Evolutionary conservation across 768 basidiomycete species (phyloP), one percentile per base, ranked within the genome.

Genomic region (Suillus subaureus): DNA sequence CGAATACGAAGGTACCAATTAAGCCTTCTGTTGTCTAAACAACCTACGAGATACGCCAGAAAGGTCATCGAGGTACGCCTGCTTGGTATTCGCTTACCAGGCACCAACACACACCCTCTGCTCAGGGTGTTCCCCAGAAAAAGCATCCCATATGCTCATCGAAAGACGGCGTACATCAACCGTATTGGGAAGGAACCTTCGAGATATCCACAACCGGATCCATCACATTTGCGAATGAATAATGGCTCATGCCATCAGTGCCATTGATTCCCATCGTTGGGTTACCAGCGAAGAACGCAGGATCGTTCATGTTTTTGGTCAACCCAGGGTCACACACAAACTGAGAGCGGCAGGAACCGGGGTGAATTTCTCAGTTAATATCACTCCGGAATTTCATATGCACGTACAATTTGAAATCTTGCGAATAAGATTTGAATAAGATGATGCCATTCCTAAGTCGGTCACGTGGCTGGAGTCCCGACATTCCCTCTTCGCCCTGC

Each of bases 161-260:
- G 43, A 81, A 74, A 40, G 73, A 55, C 61, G 83, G 81, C 63
- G 79, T 63, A 6, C 62, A 6, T 86, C 82, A 56, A 86, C 89
- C 90, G 93, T 92, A 61, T 89, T 92, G 23, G 92, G 92, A 58
- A 92, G 93, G 85, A 94, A 93, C 61, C 87, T 92, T n/a, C 47
- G 89, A 86, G 71, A 94, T 88, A 74, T 94, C 92, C 67, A 83
- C 86, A 21, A 88, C 90, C 4, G 90, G 92, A 0, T 91, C 91
- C 89, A 93, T 93, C 81, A 93, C 93, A 62, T 90, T 82, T 61
- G 87, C 87, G 70, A 91, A 89, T 66, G 89, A 86, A 77, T 89
- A 92, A 70, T 87, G 86, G 67, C 82, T 79, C 65, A 88, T 69
- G 7, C 61, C 63, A 54, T 62, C 37, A 47, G 66, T 28, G 21